Percentiles rank a stretch among this genome's conserved stretches.
Conservation (phyloP, 2,329 filamentous ascomycete species). For the Periglandula ipomoeae region DNA sequence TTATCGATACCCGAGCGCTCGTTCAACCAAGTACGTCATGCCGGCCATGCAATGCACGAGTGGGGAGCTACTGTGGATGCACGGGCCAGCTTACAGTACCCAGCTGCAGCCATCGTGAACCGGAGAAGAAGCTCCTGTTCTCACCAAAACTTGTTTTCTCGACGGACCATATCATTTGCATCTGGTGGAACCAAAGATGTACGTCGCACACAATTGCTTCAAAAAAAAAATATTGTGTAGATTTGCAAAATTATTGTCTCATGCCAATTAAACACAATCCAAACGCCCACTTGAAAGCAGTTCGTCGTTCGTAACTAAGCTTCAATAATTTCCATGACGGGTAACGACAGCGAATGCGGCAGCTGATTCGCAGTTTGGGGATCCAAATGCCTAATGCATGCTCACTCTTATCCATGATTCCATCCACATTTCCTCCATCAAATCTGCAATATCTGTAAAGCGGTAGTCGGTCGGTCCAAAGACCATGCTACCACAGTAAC, state of each 20-base stretch:
- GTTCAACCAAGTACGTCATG: too few relatives aligned
- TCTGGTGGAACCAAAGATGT: too few relatives aligned
- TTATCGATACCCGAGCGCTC: slow-evolving; percentile 12
- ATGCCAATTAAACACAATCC: neutral
- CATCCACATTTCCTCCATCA: neutral
- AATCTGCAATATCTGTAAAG: too few relatives aligned
- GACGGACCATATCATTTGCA: too few relatives aligned
- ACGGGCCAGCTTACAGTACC: too few relatives aligned
- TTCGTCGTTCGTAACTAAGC: neutral
- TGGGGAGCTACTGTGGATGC: neutral
- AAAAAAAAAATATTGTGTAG: neutral
- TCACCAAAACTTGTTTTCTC: neutral
- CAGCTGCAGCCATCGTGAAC: neutral
- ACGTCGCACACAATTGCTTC: too few relatives aligned
- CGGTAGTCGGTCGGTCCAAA: too few relatives aligned
- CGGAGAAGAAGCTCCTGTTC: slow-evolving; percentile 12
- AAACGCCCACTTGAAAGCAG: neutral
- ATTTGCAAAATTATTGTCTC: neutral
- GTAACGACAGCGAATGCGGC: neutral
- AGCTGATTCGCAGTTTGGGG: neutral
- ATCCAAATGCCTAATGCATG: neutral
- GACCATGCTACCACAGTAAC: neutral
- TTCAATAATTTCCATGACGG: neutral
- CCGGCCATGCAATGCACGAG: too few relatives aligned
- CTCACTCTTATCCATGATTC: neutral